Base-by-base conservation (phyloP, 352 stramenopile species). In the Globisporangium nodosum region DNA sequence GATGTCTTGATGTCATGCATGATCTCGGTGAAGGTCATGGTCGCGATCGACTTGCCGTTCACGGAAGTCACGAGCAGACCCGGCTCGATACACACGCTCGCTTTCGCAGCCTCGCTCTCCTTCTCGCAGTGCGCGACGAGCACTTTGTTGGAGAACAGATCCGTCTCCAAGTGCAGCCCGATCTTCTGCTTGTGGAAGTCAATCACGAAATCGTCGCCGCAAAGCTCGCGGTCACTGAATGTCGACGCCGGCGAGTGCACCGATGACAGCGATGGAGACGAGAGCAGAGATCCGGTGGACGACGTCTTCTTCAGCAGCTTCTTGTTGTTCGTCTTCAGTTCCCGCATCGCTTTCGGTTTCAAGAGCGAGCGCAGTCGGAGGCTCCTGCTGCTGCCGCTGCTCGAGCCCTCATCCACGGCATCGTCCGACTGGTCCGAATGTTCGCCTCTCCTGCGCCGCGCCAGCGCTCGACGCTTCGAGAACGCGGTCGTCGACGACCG, bases 91-190 rank as follows among this genome's bases (percentile, higher is more conserved):
- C n/a, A 33, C 45, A 72, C 51, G 21, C 60, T 59, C 31, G 62
- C 71, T 40, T 68, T 52, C 15, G 71, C 65, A 3, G 74, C 80
- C 59, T 92, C 80, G 37, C 75, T 87, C 49, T 81, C 61, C 40
- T 83, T 77, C 35, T 92, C 80, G 24, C 78, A 90, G 43, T 71
- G 71, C 16, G 76, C 72, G 3, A 92, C 76, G 3, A 86, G 56
- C 15, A 88, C 70, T 30, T 77, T 73, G 63, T 76, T 88, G 1
- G 73, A 81, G 52, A 73, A 77, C 16, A 87, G 9, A 47, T 89
- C 76, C 2, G 70, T 80, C 60, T 90, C 77, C n/a, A 92, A 60
- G 58, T 87, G 80, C 18, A 92, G 64, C 0, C 82, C 82, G 49
- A 87, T 77, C 27, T 78, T 77, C 33, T 83, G 59, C 55, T 87